Evolutionary conservation across 1,139 yeast species (phyloP).

Genomic region (Wickerhamomyces sp.): DNA sequence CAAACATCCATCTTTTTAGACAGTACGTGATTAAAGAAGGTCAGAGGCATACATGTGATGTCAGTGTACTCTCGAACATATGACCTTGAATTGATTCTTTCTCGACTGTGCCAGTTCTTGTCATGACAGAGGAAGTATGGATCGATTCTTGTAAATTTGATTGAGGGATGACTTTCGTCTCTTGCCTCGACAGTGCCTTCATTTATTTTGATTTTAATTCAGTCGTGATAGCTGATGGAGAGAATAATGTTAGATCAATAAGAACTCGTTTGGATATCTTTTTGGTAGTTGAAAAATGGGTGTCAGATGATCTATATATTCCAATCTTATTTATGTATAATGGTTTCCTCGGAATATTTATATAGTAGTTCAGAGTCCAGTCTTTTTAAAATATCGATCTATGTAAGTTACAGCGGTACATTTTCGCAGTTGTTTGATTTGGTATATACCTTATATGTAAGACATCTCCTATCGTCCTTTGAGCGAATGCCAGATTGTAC

Average conservation of each 20-base stretch:
- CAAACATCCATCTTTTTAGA: slow-evolving; percentile 39
- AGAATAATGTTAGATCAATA: slow-evolving; percentile 39
- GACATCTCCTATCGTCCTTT: too few species aligned
- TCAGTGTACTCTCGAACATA: not conserved
- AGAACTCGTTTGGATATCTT: slow-evolving; percentile 54
- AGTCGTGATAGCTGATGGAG: slow-evolving; percentile 40
- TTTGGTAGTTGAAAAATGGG: slow-evolving; percentile 40
- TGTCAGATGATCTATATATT: slow-evolving; percentile 54
- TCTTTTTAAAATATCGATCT: too few species aligned
- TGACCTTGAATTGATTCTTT: slow-evolving; percentile 5
- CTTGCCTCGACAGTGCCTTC: not conserved
- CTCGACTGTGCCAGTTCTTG: slow-evolving; percentile 14
- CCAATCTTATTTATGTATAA: too few species aligned
- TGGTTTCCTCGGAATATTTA: too few species aligned
- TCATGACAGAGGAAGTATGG: slow-evolving; percentile 2
- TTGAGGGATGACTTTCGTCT: slow-evolving; percentile 1
- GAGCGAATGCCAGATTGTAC: too few species aligned
- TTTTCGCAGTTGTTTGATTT: too few species aligned
- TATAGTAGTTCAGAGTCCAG: too few species aligned
- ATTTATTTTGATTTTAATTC: slow-evolving; percentile 12
- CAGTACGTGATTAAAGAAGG: slow-evolving; percentile 33
- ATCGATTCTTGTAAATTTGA: slow-evolving; percentile 7
- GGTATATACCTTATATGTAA: too few species aligned
- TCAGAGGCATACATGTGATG: not conserved
- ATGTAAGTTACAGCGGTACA: too few species aligned